A percentile compares a stretch with the other conserved stretches of the same genome.
phyloP scores from a whole-genome alignment of 805 yeast species.

The Scheffersomyces ergatensis region DNA sequence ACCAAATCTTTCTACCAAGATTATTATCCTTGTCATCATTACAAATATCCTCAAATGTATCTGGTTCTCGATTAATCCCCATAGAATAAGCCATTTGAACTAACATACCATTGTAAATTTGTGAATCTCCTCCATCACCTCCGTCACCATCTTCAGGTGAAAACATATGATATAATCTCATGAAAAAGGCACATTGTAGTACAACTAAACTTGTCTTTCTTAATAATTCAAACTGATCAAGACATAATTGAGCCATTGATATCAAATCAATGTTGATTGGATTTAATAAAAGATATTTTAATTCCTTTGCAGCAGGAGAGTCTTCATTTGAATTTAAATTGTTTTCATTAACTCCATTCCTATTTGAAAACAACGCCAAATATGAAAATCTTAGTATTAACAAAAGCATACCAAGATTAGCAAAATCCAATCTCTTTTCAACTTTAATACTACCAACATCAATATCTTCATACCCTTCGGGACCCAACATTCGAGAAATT shows the following conservation, averaged over 20 bases:
- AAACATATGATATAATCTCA: conserved; percentile 49
- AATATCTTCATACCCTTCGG: conserved; percentile 19
- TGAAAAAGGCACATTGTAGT: conserved; percentile 51
- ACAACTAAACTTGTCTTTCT: conserved; percentile 45
- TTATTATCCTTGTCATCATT: conserved; percentile 20
- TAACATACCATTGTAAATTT: conserved; percentile 52
- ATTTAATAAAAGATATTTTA: conserved; percentile 24
- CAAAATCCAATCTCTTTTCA: conserved; percentile 31
- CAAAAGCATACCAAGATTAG: conserved; percentile 31
- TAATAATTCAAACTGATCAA: conserved; percentile 30
- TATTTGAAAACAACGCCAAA: conserved; percentile 36
- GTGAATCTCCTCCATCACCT: conserved; percentile 59
- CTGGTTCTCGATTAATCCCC: conserved; percentile 70
- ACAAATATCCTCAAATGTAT: conserved; percentile 33
- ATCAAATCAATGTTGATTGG: conserved; percentile 30
- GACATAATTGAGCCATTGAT: conserved; percentile 32
- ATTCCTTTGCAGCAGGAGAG: conserved; percentile 17
- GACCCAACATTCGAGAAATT: conserved; percentile 45
- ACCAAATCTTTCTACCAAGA: conserved; percentile 38
- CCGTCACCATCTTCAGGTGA: conserved; percentile 60
- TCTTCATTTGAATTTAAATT: conserved; percentile 22
- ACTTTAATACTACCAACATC: conserved; percentile 20
- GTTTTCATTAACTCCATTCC: conserved; percentile 24
- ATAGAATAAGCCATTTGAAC: conserved; percentile 65
- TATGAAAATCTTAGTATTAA: conserved; percentile 34